Conservation (phyloP, 495 filamentous ascomycete genomes). For the Penicillium psychrofluorescens region DNA sequence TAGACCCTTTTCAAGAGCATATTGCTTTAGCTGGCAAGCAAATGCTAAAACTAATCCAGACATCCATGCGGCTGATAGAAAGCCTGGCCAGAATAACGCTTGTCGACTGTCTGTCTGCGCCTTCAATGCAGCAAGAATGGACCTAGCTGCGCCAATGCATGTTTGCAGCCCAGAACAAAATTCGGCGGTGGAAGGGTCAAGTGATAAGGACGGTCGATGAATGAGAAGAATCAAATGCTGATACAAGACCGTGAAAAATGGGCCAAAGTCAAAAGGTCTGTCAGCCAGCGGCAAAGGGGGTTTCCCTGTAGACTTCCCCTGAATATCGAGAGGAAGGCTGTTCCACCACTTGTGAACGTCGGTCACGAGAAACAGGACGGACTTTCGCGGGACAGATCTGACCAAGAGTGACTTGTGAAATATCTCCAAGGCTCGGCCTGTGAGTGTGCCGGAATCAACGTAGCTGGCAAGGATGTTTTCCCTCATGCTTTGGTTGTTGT, state of each 20-base stretch:
- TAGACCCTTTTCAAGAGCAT: constrained; percentile 25
- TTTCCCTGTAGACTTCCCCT: constrained; percentile 3
- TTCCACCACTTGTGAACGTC: constrained; percentile 43
- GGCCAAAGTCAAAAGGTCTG: constrained; percentile 27
- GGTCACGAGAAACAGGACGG: constrained; percentile 30
- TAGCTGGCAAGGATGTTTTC: constrained; percentile 31
- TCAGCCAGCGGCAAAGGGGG: constrained; percentile 1
- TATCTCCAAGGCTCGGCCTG: constrained; percentile 31
- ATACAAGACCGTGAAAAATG: constrained; percentile 53
- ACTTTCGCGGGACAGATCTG: constrained; percentile 26
- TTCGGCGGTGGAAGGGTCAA: constrained; percentile 24
- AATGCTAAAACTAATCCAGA: constrained; percentile 33
- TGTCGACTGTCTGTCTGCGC: constrained; percentile 22
- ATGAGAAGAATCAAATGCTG: constrained; percentile 63
- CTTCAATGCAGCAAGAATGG: constrained; percentile 26
- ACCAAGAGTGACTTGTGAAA: constrained; percentile 37
- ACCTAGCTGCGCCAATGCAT: constrained; percentile 32
- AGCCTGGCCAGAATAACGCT: constrained; percentile 35
- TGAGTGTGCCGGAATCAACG: constrained; percentile 32
- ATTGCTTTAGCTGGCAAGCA: constrained; percentile 33
- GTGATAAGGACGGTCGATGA: constrained; percentile 37
- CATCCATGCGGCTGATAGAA: constrained; percentile 36
- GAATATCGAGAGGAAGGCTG: constrained; percentile 25
- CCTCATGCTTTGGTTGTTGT: constrained; percentile 5
- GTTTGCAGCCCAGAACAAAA: constrained; percentile 35